phyloP scores from a whole-genome alignment of 768 basidiomycete species.

The Chalciporus chontae region DNA sequence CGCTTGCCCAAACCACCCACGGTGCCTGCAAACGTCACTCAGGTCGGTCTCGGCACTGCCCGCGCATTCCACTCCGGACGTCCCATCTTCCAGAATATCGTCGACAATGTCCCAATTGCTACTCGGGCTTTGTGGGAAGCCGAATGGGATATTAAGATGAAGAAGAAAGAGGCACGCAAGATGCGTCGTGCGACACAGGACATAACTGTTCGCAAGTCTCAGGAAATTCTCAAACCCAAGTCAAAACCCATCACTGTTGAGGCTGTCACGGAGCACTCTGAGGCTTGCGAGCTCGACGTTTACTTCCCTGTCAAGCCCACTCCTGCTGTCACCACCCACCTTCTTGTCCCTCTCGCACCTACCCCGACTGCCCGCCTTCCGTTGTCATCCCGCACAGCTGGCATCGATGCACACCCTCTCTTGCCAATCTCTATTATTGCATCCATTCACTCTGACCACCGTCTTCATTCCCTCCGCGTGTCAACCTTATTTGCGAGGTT shows the following conservation, averaged over 20 bases:
- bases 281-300: slow-evolving; percentile 47
- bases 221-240: slow-evolving; percentile 29
- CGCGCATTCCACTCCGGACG: slow-evolving; percentile 72
- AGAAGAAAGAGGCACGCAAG: slow-evolving; percentile 37
- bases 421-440: slow-evolving; percentile 55
- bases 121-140: slow-evolving; percentile 72
- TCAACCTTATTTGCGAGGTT: slow-evolving; percentile 67
- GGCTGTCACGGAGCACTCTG: slow-evolving; percentile 2
- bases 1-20: slow-evolving; percentile 56
- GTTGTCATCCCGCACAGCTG: slow-evolving; percentile 33
- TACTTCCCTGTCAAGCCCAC: slow-evolving; percentile 50
- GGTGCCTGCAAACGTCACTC: slow-evolving; percentile 49
- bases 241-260: slow-evolving; percentile 4
- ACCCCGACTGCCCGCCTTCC: slow-evolving; percentile 68
- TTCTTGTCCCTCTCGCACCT: slow-evolving; percentile 75
- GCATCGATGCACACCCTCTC: slow-evolving; percentile 30
- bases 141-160: slow-evolving; percentile 60
- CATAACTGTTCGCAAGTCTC: slow-evolving; percentile 16
- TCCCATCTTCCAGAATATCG: slow-evolving; percentile 76
- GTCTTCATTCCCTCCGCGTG: slow-evolving; percentile 59
- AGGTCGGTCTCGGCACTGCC: slow-evolving; percentile 74
- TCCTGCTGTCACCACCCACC: slow-evolving; percentile 53
- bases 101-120: slow-evolving; percentile 76
- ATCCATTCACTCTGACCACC: slow-evolving; percentile 49
- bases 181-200: slow-evolving; percentile 22